Evolutionary conservation across 139 green algal genomes (phyloP), one percentile per base, ranked within the genome.

Genomic region (Eudorina sp.): DNA sequence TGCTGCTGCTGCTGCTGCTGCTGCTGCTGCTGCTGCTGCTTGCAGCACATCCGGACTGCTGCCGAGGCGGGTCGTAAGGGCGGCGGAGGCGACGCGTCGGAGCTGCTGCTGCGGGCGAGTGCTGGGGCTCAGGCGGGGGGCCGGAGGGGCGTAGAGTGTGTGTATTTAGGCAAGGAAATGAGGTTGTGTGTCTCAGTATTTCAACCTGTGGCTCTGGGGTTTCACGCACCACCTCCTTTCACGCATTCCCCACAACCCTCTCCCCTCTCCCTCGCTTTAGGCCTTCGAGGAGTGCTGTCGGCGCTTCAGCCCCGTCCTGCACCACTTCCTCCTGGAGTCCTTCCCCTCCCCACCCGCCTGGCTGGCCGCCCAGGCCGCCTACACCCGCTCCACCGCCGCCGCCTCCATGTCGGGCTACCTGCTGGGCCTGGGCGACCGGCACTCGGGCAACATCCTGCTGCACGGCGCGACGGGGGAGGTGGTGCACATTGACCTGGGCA

Each of bases 401-500:
- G 96, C 85, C 90, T 94, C 76, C 75, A 92, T 95, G 89, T 94
- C 90, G 7, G 96, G 98, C 5, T 97, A 98, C 92, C 89, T 99
- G 95, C 99, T 46, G 31, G 98, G 98, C 4, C 92, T 99, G 76
- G 98, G 96, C 0, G 96, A 99, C 90, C 91, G 98, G 3, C 98
- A 99, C 93, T 89, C 73, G 16, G 89, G 91, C 89, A 99, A 99
- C 93, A 98, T 99, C 51, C 95, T 99, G 76, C 85, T 99, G 29
- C 92, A 99, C 82, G 83, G 85, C 23, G 43, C 60, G 62, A 97
- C 94, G 19, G 97, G 96, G 5, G 96, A 98, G 89, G 95, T 99
- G 66, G 94, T 99, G 87, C 98, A 99, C 94, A 99, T 99, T 46
- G 98, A 99, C 94, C 95, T 99, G 64, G 98, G 98, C 45, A 94